Base-by-base conservation (phyloP, 805 yeast genomes). In the Babjeviella inositovora region DNA sequence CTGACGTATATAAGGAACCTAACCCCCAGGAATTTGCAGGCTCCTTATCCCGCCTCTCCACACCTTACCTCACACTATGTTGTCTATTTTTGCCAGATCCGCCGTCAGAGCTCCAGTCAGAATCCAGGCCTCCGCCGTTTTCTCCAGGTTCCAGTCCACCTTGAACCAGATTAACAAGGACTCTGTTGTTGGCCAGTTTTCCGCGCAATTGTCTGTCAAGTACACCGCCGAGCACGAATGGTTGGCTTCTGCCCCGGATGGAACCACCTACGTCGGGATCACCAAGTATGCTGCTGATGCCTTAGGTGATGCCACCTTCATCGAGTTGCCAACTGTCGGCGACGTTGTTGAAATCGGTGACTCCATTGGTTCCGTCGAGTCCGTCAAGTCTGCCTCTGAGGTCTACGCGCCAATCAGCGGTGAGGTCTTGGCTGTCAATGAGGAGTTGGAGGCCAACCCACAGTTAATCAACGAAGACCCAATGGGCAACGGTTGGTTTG, bases 241-340 rank as follows among this genome's bases (percentile, higher is more conserved):
- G 95, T 51, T 90, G 27, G 85, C 93, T 4, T 60, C 70, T 26
- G 92, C 79, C 45, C 65, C 67, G 14, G 94, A 85, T 49, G 80
- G 80, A 30, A 59, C 72, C 20, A 76, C 87, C 2, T 84, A 73
- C 38, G 59, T 87, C n/a, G 98, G 98, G 15, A 82, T 90, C 49
- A 84, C 98, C 28, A 70, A 67, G 39, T 85, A 90, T 45, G 98
- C 98, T 11, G 75, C 95, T 12, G 94, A 84, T 41, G 93, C 97
- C 6, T 66, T 90, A 30, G 98, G 98, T 21, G 98, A 90, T 51
- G 92, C 93, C 27, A 92, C 97, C 4, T 90, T 62, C 45, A 75
- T 85, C 29, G 98, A 90, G 52, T 61, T 87, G 36, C 93, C 93
- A 22, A 85, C 74, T 35, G 39, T 47, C 9, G 79, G 73, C 19